These are phyloP conservation scores for Mortierella sp. DNA, from an alignment of 371 early-diverging fungal species.

Conservation along the genomic window DNA sequence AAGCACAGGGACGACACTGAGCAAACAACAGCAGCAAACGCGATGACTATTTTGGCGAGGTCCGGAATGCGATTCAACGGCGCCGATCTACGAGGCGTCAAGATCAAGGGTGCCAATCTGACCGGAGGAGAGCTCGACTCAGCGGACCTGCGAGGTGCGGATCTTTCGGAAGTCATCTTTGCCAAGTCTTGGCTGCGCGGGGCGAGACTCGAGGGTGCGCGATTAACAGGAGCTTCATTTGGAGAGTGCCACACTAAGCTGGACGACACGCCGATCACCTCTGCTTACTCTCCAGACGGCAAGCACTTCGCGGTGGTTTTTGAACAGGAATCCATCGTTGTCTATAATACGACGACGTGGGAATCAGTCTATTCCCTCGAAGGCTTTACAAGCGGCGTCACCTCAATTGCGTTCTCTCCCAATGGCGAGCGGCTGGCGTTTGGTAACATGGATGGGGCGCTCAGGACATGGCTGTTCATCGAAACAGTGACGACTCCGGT, in stretches of 20 bases:
- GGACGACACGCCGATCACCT: neutral
- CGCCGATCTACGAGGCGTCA: neutral
- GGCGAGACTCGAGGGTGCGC: neutral
- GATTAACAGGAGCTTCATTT: neutral
- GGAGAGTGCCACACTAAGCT: neutral
- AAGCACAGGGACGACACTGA: neutral
- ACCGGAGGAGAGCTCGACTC: constrained; percentile 5
- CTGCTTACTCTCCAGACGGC: neutral
- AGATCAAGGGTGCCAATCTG: constrained; percentile 4
- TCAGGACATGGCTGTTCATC: neutral
- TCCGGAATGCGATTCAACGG: constrained; percentile 3
- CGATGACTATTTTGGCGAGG: neutral
- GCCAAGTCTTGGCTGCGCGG: neutral
- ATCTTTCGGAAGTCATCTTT: neutral
- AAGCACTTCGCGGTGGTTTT: neutral
- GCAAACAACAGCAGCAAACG: neutral
- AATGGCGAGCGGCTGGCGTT: neutral
- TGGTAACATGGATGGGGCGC: too few species aligned
- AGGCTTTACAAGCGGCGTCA: neutral
- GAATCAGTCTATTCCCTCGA: too few species aligned
- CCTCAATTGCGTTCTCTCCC: neutral
- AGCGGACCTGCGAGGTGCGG: neutral
- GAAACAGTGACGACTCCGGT: neutral
- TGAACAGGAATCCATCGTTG: neutral
- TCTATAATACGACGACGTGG: neutral